Evolutionary conservation across 495 filamentous ascomycete genomes (phyloP), one percentile per base, ranked within the genome.

Genomic region (Bathelium albidoporum): DNA sequence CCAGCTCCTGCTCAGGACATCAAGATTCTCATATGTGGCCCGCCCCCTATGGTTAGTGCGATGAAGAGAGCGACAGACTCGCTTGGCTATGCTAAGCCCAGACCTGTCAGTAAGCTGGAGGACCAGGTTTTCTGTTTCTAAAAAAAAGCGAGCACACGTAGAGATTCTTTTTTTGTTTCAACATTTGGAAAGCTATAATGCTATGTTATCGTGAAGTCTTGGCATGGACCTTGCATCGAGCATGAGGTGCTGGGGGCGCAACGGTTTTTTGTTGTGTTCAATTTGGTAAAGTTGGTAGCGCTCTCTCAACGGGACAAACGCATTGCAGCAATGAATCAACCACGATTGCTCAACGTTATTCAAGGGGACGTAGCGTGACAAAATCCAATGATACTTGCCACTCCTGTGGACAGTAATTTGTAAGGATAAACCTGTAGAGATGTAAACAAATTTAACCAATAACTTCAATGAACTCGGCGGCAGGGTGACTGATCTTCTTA

Each of bases 111-210:
- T 85, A 97, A 96, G 84, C 81, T 97, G 53, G 88, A 90, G 73
- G 93, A 98, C 75, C 93, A 97, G 76, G 91, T 98, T 69, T 98
- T 98, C 81, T 93, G 90, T 75, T 97, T 98, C 81, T 96, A 24
- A 55, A 20, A 9, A 16, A 29, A 29, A 55, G 49, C 49, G 20
- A 10, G 24, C 7, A 29, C 10, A 55, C 3, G 44, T 16, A 49
- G 12, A 12, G 14, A 20, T 49, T 49, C 11, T 49, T 12, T 49
- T 5, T 49, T 12, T 12, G 12, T 16, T 49, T 16, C 44, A 49
- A 16, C 11, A 16, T 49, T 5, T 16, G 20, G 44, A 49, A 18
- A 22, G 5, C 20, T 18, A 10, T 16, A 49, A 16, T n/a, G 5
- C 20, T n/a, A 18, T 20, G 18, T 49, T 1, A 20, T 20, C 5